Percentiles rank a stretch among this genome's conserved stretches.
phyloP scores from a whole-genome alignment of 1,284 basidiomycete species.

The Flammula alnicola region DNA sequence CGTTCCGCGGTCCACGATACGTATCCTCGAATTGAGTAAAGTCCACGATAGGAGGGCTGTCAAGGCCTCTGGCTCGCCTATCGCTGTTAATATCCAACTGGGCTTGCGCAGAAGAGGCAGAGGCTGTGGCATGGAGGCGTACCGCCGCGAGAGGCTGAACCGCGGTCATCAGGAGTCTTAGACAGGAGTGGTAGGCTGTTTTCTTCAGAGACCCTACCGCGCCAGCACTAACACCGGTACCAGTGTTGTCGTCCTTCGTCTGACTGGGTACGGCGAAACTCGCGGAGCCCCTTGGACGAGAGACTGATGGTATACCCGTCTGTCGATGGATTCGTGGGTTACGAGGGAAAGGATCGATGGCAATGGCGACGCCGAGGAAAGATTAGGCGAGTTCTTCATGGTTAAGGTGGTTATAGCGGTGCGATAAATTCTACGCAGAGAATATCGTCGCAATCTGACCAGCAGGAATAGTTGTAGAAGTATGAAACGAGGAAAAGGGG shows the following conservation, averaged over 20 bases:
- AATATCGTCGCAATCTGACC: too few species aligned
- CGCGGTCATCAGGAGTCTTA: constrained; percentile 4
- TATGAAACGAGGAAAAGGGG: too few species aligned
- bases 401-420: too few species aligned
- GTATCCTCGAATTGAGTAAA: constrained; percentile 28
- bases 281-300: constrained; percentile 8
- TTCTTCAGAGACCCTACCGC: constrained; percentile 8
- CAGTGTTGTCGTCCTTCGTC: neutral
- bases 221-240: neutral
- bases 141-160: constrained; percentile 12
- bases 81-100: neutral
- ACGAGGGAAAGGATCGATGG: constrained; percentile 9
- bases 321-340: constrained; percentile 22
- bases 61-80: neutral
- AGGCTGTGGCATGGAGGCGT: constrained; percentile 23
- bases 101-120: neutral
- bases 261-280: neutral
- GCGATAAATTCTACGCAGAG: too few species aligned
- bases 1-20: constrained; percentile 21
- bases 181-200: constrained; percentile 15
- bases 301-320: constrained; percentile 19
- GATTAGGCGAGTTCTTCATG: too few species aligned
- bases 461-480: too few species aligned
- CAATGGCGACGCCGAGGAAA: neutral
- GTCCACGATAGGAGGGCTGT: constrained; percentile 28